Conservation (phyloP, 495 filamentous ascomycete genomes). For the Aspergillus sparsus region DNA sequence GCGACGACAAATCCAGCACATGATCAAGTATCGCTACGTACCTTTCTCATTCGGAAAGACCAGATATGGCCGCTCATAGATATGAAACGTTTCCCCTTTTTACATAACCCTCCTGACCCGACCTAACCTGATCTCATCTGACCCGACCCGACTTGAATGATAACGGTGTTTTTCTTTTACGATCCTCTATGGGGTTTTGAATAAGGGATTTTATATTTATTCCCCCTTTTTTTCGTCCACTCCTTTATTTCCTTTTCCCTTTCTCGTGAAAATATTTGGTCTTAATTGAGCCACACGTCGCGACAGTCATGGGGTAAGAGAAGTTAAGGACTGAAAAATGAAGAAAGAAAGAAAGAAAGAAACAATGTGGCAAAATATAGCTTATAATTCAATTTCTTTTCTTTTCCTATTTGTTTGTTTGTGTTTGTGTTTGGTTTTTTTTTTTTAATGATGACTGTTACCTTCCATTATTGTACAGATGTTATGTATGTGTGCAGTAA, state of each 20-base stretch:
- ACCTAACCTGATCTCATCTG: constrained; percentile 1
- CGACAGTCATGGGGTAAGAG: no score
- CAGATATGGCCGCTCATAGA: constrained; percentile 60
- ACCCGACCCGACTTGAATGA: constrained; percentile 4
- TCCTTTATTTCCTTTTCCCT: background rate
- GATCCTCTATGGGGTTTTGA: constrained; percentile 2
- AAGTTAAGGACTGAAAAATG: background rate
- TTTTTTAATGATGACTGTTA: constrained; percentile 24
- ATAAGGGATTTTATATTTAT: constrained; percentile 1
- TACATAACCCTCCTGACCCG: background rate
- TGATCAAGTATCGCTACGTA: constrained; percentile 99
- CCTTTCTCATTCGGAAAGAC: constrained; percentile 94
- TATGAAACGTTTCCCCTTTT: background rate
- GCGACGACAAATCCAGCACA: constrained; percentile 98
- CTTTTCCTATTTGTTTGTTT: constrained; percentile 5
- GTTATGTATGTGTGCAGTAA: constrained; percentile 12
- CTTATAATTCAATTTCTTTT: constrained; percentile 24
- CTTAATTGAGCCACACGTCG: no score
- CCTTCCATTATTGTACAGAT: constrained; percentile 23
- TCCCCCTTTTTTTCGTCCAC: background rate
- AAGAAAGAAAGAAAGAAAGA: background rate
- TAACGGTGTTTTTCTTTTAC: constrained; percentile 9
- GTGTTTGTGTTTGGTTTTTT: constrained; percentile 8
- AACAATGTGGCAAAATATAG: constrained; percentile 6
- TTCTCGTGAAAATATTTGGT: background rate